phyloP scores from a whole-genome alignment of 176 grass and related monocot species.

The Olyra latifolia region DNA sequence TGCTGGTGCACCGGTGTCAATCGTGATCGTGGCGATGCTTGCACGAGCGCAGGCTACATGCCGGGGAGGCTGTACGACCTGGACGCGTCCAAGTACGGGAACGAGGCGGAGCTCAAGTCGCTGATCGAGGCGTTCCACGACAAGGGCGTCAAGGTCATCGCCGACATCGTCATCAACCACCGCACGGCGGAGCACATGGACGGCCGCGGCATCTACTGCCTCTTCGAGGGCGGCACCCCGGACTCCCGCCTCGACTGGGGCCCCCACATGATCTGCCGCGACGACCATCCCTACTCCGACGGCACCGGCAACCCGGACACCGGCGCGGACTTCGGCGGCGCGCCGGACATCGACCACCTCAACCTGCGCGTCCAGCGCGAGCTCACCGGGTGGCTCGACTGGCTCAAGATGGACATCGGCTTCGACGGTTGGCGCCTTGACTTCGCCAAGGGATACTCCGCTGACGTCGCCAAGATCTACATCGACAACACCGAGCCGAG shows the following conservation, averaged over 20 bases:
- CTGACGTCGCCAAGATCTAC: conserved; percentile 68
- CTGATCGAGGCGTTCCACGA: conserved; percentile 56
- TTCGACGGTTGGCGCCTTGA: conserved; percentile 86
- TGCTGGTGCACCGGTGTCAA: neutral
- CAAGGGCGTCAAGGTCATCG: conserved; percentile 68
- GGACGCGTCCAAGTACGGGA: conserved; percentile 64
- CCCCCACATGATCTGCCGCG: conserved; percentile 75
- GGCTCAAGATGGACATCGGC: conserved; percentile 77
- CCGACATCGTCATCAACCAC: conserved; percentile 95
- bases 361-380: conserved; percentile 64
- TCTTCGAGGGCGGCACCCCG: conserved; percentile 70
- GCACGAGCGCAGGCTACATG: conserved; percentile 50
- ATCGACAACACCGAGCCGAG: conserved; percentile 50
- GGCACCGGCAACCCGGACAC: conserved; percentile 77
- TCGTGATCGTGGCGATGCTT: neutral
- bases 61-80: conserved; percentile 72
- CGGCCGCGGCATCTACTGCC: conserved; percentile 61
- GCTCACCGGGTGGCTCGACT: conserved; percentile 75
- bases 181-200: conserved; percentile 64
- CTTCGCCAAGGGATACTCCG: conserved; percentile 73
- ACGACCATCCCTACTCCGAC: conserved; percentile 56
- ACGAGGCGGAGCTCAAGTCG: conserved; percentile 63
- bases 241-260: conserved; percentile 81
- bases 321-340: conserved; percentile 55
- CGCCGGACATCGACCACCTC: conserved; percentile 79